Conservation (phyloP, 495 filamentous ascomycete species). For the Penicillium macrosclerotiorum region DNA sequence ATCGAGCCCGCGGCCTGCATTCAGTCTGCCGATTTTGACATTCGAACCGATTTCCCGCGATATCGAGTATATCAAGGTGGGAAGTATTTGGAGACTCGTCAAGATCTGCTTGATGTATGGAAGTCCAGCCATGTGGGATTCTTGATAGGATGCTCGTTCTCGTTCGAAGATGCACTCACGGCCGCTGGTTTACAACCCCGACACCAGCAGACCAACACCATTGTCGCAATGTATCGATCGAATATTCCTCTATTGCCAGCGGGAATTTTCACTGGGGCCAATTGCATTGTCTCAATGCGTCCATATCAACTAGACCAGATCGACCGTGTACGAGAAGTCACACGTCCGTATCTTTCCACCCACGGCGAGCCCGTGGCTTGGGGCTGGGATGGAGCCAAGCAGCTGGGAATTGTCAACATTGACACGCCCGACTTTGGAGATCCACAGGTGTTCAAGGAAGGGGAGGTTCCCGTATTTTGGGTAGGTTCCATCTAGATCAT, state of each 20-base stretch:
- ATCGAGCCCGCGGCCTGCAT: slow-evolving; percentile 26
- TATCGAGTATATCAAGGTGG: slow-evolving; percentile 52
- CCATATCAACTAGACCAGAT: slow-evolving; percentile 47
- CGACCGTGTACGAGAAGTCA: slow-evolving; percentile 46
- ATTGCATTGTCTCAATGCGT: slow-evolving; percentile 55
- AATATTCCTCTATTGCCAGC: slow-evolving; percentile 46
- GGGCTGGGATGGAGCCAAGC: slow-evolving; percentile 52
- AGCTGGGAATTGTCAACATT: slow-evolving; percentile 47
- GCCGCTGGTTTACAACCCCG: slow-evolving; percentile 43
- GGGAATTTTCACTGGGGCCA: slow-evolving; percentile 49
- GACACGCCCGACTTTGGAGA: slow-evolving; percentile 46
- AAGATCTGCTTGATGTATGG: slow-evolving; percentile 48
- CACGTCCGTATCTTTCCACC: slow-evolving; percentile 41
- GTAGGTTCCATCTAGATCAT: slow-evolving; percentile 12
- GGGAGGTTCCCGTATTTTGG: slow-evolving; percentile 55
- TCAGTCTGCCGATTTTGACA: slow-evolving; percentile 36
- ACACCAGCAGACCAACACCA: slow-evolving; percentile 35
- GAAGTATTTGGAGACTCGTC: slow-evolving; percentile 13
- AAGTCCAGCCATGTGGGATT: slow-evolving; percentile 51
- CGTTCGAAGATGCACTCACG: slow-evolving; percentile 50
- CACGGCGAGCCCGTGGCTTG: slow-evolving; percentile 61
- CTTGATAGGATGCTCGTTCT: slow-evolving; percentile 57
- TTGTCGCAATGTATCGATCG: slow-evolving; percentile 56
- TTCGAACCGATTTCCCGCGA: slow-evolving; percentile 51
- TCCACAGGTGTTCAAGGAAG: slow-evolving; percentile 31